Conservation (phyloP, 1,284 basidiomycete species). For the Ustilago curta region DNA sequence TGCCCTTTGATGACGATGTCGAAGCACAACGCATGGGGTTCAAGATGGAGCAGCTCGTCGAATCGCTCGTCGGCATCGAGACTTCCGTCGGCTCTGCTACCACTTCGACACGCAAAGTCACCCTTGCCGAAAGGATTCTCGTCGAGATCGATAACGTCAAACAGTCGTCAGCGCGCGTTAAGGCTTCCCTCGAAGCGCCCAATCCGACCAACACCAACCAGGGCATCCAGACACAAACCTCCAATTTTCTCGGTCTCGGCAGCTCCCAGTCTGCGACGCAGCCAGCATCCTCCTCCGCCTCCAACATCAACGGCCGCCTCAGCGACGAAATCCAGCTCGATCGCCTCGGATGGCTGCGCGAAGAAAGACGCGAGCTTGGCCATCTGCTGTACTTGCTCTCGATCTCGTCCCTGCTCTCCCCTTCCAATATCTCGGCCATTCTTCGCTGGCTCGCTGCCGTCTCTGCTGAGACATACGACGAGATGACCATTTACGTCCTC, state of each 20-base stretch:
- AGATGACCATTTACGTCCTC: conserved; percentile 78
- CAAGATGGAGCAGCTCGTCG: conserved; percentile 61
- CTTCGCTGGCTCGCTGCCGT: conserved; percentile 53
- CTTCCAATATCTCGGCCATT: conserved; percentile 49
- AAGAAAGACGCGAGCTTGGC: conserved; percentile 62
- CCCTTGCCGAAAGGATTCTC: conserved; percentile 49
- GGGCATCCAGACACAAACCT: conserved; percentile 43
- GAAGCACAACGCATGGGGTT: conserved; percentile 54
- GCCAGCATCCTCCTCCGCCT: conserved; percentile 21
- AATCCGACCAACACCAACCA: conserved; percentile 21
- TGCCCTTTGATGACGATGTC: conserved; percentile 55
- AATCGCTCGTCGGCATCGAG: conserved; percentile 53
- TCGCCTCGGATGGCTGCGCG: conserved; percentile 57
- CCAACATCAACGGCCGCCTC: conserved; percentile 37
- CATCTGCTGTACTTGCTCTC: conserved; percentile 65
- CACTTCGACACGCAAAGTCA: conserved; percentile 26
- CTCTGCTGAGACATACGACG: conserved; percentile 51
- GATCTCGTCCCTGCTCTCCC: conserved; percentile 55
- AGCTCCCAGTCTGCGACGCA: conserved; percentile 28
- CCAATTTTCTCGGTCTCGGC: conserved; percentile 47
- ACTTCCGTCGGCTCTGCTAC: conserved; percentile 18
- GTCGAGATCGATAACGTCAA: conserved; percentile 52
- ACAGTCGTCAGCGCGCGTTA: conserved; percentile 37
- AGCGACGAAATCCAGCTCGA: conserved; percentile 65
- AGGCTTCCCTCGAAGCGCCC: conserved; percentile 46